These are phyloP conservation scores for Salix caprea DNA, from an alignment of 345 rosid genomes.

Conservation along the genomic window DNA sequence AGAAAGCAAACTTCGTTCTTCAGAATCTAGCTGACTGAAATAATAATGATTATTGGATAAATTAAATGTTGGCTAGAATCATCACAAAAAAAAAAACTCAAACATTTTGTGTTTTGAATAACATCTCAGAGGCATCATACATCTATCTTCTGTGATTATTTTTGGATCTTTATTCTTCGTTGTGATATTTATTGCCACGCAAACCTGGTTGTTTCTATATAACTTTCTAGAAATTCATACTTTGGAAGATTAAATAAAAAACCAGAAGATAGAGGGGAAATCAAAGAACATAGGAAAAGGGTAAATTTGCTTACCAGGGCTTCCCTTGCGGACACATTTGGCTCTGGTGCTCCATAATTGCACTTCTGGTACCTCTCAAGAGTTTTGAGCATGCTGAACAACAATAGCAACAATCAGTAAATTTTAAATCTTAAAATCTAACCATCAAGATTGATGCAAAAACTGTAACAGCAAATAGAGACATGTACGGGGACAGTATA, in stretches of 20 bases:
- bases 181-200: neutral
- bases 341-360: constrained; percentile 93
- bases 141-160: neutral
- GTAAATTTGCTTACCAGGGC: constrained; percentile 51
- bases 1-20: too few species aligned
- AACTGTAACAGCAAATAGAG: neutral
- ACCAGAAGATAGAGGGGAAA: neutral
- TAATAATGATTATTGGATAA: too few species aligned
- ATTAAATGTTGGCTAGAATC: neutral
- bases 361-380: constrained; percentile 97
- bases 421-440: neutral
- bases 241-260: neutral
- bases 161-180: neutral
- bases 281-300: neutral
- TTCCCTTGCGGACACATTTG: constrained; percentile 74
- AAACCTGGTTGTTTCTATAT: neutral
- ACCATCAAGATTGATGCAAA: neutral
- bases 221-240: neutral
- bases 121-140: neutral
- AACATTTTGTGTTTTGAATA: neutral
- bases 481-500: neutral
- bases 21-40: neutral
- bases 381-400: constrained; percentile 75
- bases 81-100: neutral
- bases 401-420: neutral